These are phyloP conservation scores for Solanum corneliomulleri DNA, from an alignment of 257 asterid genomes.

Conservation along the genomic window DNA sequence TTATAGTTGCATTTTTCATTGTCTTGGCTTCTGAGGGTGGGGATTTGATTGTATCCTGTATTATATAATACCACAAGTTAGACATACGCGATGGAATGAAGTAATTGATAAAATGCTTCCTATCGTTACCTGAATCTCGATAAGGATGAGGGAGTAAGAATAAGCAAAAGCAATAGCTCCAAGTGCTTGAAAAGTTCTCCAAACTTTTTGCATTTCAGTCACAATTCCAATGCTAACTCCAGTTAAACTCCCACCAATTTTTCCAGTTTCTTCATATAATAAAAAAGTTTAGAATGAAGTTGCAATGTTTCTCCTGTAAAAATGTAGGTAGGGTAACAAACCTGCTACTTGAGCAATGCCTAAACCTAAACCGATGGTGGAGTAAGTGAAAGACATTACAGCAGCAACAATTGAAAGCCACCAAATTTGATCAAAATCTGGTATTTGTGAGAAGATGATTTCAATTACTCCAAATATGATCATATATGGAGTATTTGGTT, in stretches of 20 bases:
- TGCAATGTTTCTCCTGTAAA: neutral
- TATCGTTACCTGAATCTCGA: slow-evolving; percentile 56
- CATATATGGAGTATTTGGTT: slow-evolving; percentile 42
- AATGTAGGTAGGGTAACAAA: neutral
- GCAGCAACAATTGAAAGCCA: slow-evolving; percentile 53
- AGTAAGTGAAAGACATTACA: slow-evolving; percentile 47
- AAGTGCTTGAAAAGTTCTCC: slow-evolving; percentile 75
- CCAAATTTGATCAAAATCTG: slow-evolving; percentile 42
- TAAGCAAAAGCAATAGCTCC: slow-evolving; percentile 87
- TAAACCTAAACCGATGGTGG: slow-evolving; percentile 44
- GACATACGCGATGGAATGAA: neutral
- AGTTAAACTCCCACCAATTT: slow-evolving; percentile 54
- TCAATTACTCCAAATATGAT: slow-evolving; percentile 32
- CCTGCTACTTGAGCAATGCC: slow-evolving; percentile 47
- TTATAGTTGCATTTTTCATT: slow-evolving; percentile 65
- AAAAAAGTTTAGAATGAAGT: too few relatives aligned
- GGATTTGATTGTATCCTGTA: slow-evolving; percentile 66
- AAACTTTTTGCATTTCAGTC: slow-evolving; percentile 45
- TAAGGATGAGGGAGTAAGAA: slow-evolving; percentile 69
- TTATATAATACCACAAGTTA: neutral
- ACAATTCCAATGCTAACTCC: slow-evolving; percentile 69
- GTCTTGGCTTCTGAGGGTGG: slow-evolving; percentile 74
- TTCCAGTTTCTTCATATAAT: slow-evolving; percentile 34
- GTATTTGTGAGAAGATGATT: slow-evolving; percentile 40
- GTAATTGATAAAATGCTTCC: neutral